Percentiles rank a stretch among this genome's conserved stretches.
Conservation (phyloP, 805 yeast genomes). For the Metschnikowia noctiluminum region DNA sequence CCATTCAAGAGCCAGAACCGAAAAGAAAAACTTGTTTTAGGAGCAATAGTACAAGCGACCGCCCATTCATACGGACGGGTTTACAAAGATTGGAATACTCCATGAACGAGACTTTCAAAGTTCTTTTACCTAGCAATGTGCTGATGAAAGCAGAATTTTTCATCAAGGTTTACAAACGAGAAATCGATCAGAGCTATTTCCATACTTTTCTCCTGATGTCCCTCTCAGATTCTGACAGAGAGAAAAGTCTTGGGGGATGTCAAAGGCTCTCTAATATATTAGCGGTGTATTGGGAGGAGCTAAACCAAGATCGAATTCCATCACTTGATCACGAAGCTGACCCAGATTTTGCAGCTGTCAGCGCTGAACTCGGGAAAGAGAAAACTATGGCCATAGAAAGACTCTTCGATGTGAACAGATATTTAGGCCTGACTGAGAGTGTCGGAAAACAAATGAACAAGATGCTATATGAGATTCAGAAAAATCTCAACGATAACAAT, state of each 20-base stretch:
- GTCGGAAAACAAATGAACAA: constrained; percentile 2
- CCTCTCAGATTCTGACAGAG: background rate
- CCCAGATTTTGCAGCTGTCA: background rate
- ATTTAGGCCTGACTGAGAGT: constrained; percentile 5
- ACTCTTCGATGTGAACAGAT: constrained; percentile 3
- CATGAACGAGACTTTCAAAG: constrained; percentile 1
- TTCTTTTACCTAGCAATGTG: background rate
- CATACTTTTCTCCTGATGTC: constrained; percentile 7
- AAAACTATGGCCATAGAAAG: background rate
- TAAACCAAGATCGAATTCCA: background rate
- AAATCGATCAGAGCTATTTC: constrained; percentile 1
- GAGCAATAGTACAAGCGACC: background rate
- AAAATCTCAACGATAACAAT: background rate
- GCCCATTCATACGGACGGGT: background rate
- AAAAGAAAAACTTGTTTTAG: background rate
- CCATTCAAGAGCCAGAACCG: background rate
- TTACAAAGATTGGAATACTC: background rate
- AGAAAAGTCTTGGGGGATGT: background rate
- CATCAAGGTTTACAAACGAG: background rate
- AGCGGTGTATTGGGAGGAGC: background rate
- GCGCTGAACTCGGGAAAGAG: background rate
- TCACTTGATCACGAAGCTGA: background rate
- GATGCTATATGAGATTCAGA: constrained; percentile 1
- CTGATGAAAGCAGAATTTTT: background rate
- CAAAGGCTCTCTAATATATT: background rate